Base-by-base conservation (phyloP, 2,329 filamentous ascomycete species). In the Capronia americana region DNA sequence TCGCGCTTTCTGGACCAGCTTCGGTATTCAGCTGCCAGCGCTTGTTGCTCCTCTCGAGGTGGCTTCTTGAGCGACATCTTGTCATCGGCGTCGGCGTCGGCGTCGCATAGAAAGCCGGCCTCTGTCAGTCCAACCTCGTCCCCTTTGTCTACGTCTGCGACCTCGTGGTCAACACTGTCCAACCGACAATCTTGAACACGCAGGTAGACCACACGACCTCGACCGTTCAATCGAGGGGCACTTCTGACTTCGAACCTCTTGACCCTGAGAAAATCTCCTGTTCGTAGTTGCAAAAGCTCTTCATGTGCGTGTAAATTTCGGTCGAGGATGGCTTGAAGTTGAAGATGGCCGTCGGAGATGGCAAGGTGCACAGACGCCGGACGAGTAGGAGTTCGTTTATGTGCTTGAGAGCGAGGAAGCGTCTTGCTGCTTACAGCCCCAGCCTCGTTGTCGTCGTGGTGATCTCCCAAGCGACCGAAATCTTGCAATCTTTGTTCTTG, bases 281-380 rank as follows among this genome's bases (percentile, higher is more conserved):
- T 20, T 57, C 51, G 68, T 50, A 68, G 32, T 1, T 57, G 50
- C 57, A 64, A 23, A 3, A 66, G 34, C 34, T 70, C 48, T 24
- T 50, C 24, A 10, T 4, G 4, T 26, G 41, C 54, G 69, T 46
- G 55, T 64, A 66, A 68, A 64, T 14, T 70, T 24, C 48, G 69
- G 41, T 48, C 68, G 63, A 76, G 53, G 7, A 75, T 68, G 10
- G 74, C 74, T 62, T 75, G 73, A n/a, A 76, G 69, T 51, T 73
- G 67, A 17, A 73, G 65, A n/a, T 75, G 64, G 26, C 73, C 73
- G 68, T 76, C 74, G 10, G 71, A 73, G 8, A 75, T 58, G 20
- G 70, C 26, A 63, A 69, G 41, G 17, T 50, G 63, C 6, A 68
- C 38, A 23, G 24, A 59, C 28, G 34, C 4, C 4, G 50, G 34